Percentiles rank a stretch among this genome's conserved stretches.
phyloP scores from a whole-genome alignment of 1,284 basidiomycete species.

The Caloboletus firmus region DNA sequence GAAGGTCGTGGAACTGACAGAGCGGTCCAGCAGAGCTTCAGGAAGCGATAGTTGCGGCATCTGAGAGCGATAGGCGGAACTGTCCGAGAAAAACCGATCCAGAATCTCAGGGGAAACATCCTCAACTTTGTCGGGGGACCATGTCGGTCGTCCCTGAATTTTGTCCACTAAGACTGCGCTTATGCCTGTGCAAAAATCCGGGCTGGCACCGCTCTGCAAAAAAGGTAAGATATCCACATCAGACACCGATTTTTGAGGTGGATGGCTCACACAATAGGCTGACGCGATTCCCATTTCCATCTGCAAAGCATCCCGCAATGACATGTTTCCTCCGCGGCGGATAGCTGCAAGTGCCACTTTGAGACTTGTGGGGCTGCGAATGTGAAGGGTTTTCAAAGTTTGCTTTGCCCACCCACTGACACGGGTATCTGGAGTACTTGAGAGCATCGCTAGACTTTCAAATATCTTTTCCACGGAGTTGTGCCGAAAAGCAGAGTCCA shows the following conservation, averaged over 20 bases:
- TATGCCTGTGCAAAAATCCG: constrained; percentile 84
- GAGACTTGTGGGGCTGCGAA: constrained; percentile 87
- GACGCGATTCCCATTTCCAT: constrained; percentile 83
- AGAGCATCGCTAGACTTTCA: constrained; percentile 51
- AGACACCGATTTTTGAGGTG: constrained; percentile 13
- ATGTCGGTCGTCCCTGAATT: constrained; percentile 52
- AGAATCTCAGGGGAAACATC: constrained; percentile 60
- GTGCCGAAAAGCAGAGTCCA: constrained; percentile 79
- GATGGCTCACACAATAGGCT: constrained; percentile 71
- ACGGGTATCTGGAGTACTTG: constrained; percentile 41
- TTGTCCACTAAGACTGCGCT: constrained; percentile 71
- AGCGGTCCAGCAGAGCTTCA: constrained; percentile 30
- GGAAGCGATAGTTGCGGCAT: constrained; percentile 53
- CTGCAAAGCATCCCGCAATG: constrained; percentile 67
- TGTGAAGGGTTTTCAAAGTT: constrained; percentile 62
- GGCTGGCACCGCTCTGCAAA: constrained; percentile 65
- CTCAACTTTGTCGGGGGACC: constrained; percentile 62
- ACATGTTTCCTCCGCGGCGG: constrained; percentile 62
- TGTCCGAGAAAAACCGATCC: constrained; percentile 57
- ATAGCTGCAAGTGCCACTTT: constrained; percentile 82
- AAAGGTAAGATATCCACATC: constrained; percentile 16
- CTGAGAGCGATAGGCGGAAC: constrained; percentile 47
- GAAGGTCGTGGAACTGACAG: constrained; percentile 50
- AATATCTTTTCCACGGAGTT: constrained; percentile 72
- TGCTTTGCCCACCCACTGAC: constrained; percentile 73